A percentile compares a stretch with the other conserved stretches of the same genome.
Conservation (phyloP, 257 asterid genomes). For the Linaria vulgaris region DNA sequence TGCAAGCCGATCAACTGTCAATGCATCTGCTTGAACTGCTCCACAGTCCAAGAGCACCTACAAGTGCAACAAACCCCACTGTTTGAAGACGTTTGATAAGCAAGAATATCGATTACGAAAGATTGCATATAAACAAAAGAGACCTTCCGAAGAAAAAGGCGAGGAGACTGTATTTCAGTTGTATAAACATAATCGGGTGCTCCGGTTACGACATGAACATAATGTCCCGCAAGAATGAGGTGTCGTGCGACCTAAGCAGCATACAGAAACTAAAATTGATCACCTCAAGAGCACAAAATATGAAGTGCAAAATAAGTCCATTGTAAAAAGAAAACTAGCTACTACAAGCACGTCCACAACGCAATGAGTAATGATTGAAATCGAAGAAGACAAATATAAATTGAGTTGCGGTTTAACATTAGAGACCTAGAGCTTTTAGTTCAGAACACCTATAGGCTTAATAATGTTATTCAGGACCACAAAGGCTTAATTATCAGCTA, state of each 20-base stretch:
- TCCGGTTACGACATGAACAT: slow-evolving; percentile 94
- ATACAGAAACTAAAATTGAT: background rate
- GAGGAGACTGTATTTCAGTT: slow-evolving; percentile 76
- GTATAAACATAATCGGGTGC: slow-evolving; percentile 95
- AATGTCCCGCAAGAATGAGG: slow-evolving; percentile 87
- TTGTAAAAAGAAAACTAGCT: no score
- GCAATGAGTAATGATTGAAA: no score
- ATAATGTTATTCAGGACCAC: no score
- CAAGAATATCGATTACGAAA: background rate
- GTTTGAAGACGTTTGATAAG: background rate
- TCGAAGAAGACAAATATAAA: no score
- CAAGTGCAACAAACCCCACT: slow-evolving; percentile 11
- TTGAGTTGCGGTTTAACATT: no score
- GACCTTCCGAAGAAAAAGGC: slow-evolving; percentile 87
- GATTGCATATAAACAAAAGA: background rate
- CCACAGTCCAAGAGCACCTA: slow-evolving; percentile 97
- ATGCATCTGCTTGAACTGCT: slow-evolving; percentile 99
- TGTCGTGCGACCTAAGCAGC: slow-evolving; percentile 77
- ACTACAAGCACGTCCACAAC: no score
- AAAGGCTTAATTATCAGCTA: no score
- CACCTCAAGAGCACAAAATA: slow-evolving; percentile 2
- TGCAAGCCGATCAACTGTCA: slow-evolving; percentile 99
- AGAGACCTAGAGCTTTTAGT: no score
- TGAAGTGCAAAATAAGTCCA: no score
- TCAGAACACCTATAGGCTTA: background rate